Evolutionary conservation across 1,284 basidiomycete genomes (phyloP).

Genomic region (Sutorius eximius): DNA sequence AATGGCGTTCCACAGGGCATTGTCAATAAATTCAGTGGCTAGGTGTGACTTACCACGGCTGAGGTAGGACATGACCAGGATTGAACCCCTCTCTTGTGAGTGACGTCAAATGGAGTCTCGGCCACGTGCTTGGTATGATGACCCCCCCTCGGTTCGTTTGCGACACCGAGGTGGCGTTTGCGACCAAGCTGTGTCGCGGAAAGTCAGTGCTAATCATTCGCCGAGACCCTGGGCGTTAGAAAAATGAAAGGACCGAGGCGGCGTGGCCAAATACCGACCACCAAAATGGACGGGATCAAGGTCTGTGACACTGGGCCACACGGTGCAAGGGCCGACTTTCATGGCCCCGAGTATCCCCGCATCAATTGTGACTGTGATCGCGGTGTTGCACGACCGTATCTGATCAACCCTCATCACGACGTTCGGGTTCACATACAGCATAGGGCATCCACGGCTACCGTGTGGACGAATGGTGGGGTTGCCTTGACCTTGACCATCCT

Average conservation of each 20-base stretch:
- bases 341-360: no score
- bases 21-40: no score
- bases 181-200: neutral
- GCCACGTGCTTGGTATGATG: neutral
- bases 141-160: conserved; percentile 1
- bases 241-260: neutral
- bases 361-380: neutral
- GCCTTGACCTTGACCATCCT: conserved; percentile 77
- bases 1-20: no score
- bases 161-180: conserved; percentile 51
- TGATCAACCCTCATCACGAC: neutral
- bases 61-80: neutral
- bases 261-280: conserved; percentile 80
- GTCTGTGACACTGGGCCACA: no score
- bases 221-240: no score
- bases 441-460: no score
- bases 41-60: conserved; percentile 11
- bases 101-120: neutral
- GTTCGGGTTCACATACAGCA: neutral
- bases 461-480: no score
- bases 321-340: no score
- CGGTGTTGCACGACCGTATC: neutral
- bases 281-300: conserved; percentile 83
- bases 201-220: neutral
- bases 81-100: neutral